phyloP scores from a whole-genome alignment of 1,284 basidiomycete species.

The Anthracocystis setariae region DNA sequence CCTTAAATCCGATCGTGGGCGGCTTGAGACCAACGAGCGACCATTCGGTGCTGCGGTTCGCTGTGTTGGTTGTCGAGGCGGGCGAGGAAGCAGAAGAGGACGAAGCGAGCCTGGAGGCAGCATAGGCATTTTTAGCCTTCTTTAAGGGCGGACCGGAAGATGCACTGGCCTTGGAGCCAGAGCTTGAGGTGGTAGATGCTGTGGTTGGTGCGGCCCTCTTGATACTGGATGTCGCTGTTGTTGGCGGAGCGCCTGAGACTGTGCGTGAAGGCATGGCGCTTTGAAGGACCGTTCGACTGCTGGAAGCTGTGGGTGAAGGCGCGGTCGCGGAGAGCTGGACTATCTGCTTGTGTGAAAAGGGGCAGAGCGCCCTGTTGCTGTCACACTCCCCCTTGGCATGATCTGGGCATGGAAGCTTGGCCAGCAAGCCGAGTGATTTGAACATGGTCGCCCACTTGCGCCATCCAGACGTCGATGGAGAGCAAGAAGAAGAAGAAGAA shows the following conservation, averaged over 20 bases:
- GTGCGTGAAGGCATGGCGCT: constrained; percentile 9
- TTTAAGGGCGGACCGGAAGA: constrained; percentile 25
- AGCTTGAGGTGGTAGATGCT: neutral
- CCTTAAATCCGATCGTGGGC: constrained; percentile 41
- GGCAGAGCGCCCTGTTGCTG: constrained; percentile 33
- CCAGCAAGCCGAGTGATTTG: constrained; percentile 49
- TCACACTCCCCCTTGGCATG: constrained; percentile 51
- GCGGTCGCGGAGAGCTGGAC: neutral
- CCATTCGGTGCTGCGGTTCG: constrained; percentile 28
- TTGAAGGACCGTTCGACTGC: constrained; percentile 7
- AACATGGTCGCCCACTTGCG: constrained; percentile 43
- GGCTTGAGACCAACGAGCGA: constrained; percentile 33
- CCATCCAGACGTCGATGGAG: neutral
- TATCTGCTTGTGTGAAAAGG: constrained; percentile 46
- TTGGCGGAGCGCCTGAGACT: neutral
- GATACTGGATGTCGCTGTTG: neutral
- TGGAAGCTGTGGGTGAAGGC: constrained; percentile 4
- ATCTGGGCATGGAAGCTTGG: constrained; percentile 54
- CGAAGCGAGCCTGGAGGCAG: constrained; percentile 13
- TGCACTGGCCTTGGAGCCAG: neutral
- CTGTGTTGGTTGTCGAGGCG: constrained; percentile 4
- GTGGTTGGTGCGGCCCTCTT: constrained; percentile 18
- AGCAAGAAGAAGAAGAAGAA: neutral
- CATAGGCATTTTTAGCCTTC: constrained; percentile 46
- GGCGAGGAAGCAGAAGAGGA: constrained; percentile 6